Conservation (phyloP, 768 basidiomycete species). For the Boletus rubescentipes region DNA sequence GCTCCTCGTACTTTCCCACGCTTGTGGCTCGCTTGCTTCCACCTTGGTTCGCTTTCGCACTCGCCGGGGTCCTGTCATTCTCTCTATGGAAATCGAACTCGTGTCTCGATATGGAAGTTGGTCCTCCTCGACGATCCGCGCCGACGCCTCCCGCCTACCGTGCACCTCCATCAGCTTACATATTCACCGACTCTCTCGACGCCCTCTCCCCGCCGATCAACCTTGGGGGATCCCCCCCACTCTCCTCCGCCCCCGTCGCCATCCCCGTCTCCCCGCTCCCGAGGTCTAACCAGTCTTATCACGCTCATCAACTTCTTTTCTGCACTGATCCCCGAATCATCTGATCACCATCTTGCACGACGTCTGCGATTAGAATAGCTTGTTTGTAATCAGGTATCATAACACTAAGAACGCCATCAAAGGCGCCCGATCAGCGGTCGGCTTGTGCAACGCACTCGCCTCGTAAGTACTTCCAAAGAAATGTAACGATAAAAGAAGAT, state of each 20-base stretch:
- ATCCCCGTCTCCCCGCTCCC: conserved; percentile 13
- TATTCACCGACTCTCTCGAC: conserved; percentile 25
- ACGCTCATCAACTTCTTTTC: conserved; percentile 18
- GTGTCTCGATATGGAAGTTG: conserved; percentile 13
- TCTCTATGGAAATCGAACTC: conserved; percentile 22
- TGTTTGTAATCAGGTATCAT: conserved; percentile 31
- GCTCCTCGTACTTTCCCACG: conserved; percentile 20
- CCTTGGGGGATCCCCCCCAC: conserved; percentile 3
- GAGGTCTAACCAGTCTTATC: conserved; percentile 2
- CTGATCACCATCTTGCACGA: conserved; percentile 12
- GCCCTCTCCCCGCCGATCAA: conserved; percentile 20
- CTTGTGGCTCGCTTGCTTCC: conserved; percentile 26
- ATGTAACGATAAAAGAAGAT: conserved; percentile 16
- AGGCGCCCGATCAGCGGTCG: conserved; percentile 20
- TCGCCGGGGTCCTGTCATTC: conserved; percentile 31
- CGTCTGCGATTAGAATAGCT: conserved; percentile 29
- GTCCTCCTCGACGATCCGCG: conserved; percentile 31
- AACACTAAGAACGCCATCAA: conserved; percentile 27
- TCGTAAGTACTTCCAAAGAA: conserved; percentile 27
- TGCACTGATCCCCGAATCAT: conserved; percentile 15
- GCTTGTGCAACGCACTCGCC: conserved; percentile 17
- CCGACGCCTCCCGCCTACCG: conserved; percentile 21
- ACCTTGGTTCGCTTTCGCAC: conserved; percentile 28
- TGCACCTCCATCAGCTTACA: conserved; percentile 23
- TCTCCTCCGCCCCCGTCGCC: conserved; percentile 22